Evolutionary conservation across 2,329 filamentous ascomycete species (phyloP).

Genomic region (Lasiodiplodia sp.): DNA sequence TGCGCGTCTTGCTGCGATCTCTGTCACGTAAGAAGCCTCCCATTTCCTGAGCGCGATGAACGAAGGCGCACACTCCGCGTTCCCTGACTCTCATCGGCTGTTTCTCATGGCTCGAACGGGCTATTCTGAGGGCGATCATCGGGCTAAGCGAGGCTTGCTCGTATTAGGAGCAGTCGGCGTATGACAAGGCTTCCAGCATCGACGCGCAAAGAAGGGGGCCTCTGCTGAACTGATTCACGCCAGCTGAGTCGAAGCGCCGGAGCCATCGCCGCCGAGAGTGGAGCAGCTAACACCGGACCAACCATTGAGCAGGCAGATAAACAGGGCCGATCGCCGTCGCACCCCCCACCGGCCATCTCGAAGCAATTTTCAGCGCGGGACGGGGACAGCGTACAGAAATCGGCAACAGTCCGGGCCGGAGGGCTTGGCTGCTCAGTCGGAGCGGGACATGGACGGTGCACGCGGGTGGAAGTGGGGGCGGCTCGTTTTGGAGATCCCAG

Average conservation of each 20-base stretch:
- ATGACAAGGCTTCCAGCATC: background rate
- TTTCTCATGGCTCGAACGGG: background rate
- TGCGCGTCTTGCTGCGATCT: background rate
- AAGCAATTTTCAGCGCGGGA: background rate
- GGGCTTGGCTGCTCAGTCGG: slow-evolving; percentile 11
- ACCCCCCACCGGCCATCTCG: background rate
- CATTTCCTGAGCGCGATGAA: slow-evolving; percentile 10
- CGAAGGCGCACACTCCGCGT: background rate
- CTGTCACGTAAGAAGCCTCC: background rate
- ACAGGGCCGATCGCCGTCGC: background rate
- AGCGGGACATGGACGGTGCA: slow-evolving; percentile 1
- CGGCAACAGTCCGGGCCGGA: slow-evolving; percentile 11
- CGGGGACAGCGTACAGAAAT: background rate
- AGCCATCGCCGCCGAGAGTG: background rate
- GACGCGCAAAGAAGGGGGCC: no score
- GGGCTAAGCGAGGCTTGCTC: slow-evolving; percentile 9
- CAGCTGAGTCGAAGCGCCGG: slow-evolving; percentile 6
- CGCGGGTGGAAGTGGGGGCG: slow-evolving; percentile 9
- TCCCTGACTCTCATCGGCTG: slow-evolving; percentile 19
- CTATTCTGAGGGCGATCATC: background rate
- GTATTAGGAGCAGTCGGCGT: slow-evolving; percentile 1
- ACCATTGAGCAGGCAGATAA: background rate
- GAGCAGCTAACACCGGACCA: background rate
- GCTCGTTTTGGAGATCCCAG: slow-evolving; percentile 5
- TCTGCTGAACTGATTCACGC: slow-evolving; percentile 5